phyloP scores from a whole-genome alignment of 2,329 filamentous ascomycete genomes.

The Curvularia lunata region DNA sequence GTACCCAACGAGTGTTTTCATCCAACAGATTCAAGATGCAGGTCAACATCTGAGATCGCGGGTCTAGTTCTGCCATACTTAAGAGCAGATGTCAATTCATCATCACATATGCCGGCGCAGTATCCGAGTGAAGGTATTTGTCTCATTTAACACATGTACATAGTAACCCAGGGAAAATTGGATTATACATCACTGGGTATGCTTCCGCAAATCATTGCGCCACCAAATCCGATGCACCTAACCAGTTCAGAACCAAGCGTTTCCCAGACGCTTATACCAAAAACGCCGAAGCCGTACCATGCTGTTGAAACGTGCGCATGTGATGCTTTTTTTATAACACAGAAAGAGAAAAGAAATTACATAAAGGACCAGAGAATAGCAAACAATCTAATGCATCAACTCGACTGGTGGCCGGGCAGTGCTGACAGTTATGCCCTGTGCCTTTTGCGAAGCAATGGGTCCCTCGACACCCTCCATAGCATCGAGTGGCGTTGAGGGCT shows the following conservation, averaged over 20 bases:
- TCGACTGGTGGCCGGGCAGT: constrained; percentile 51
- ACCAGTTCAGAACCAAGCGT: constrained; percentile 3
- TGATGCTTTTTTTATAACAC: constrained; percentile 28
- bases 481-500: constrained; percentile 58
- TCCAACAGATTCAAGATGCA: not conserved
- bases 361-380: not conserved
- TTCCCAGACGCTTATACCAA: constrained; percentile 7
- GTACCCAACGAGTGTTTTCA: not conserved
- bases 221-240: not conserved
- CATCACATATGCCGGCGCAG: not conserved
- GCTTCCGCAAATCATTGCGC: not conserved
- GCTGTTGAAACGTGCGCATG: constrained; percentile 2
- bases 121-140: constrained; percentile 4
- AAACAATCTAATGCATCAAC: constrained; percentile 40
- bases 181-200: not conserved
- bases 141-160: constrained; percentile 1
- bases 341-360: constrained; percentile 16
- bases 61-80: not conserved
- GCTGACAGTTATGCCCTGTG: constrained; percentile 41
- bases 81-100: not conserved
- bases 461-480: constrained; percentile 46
- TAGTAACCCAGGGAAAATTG: not conserved
- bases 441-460: constrained; percentile 43
- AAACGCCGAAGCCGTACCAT: constrained; percentile 39
- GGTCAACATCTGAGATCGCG: not conserved